Base-by-base conservation (phyloP, 1,284 basidiomycete species). In the Sanghuangporus baumii region DNA sequence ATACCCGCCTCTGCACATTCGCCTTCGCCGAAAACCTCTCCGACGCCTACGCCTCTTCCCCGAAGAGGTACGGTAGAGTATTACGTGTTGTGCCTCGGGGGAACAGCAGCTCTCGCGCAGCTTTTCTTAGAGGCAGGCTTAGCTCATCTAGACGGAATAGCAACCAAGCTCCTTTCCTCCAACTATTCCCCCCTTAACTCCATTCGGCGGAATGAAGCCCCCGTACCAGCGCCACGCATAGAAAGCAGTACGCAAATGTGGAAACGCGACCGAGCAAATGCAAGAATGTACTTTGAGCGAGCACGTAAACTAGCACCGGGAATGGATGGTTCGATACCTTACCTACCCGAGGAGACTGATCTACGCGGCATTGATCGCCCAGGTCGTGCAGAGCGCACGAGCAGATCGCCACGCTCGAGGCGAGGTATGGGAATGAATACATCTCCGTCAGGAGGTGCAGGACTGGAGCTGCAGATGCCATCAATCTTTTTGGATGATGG, bases 101-200 rank as follows among this genome's bases (percentile, higher is more conserved):
- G 88, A 31, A 66, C 77, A 14, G 67, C 71, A 9, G 86, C 85
- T 0, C 78, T 91, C 5, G 89, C 87, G 0, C 85, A 84, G 65
- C 81, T 91, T 4, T 91, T 89, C 72, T 75, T 89, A 6, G 87
- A 89, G 71, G 87, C 87, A 3, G 89, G 89, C 3, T 76, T 90
- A 31, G 79, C 91, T 31, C 83, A 91, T 69, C 78, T 91, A 12
- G 89, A 91, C 72, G 89, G 89, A 11, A 81, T 86, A 14, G 88
- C 89, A 12, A 80, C 84, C 0, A 76, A 78, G 12, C 77, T 91
- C 36, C 80, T 90, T 37, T 80, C 86, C 6, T 82, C 87, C 3
- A 87, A 88, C 0, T 86, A 86, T 68, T 83, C 87, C 5, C 87
- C 87, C 38, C 78, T 91, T 20, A 87, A 88, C 1, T 90, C 89